Conservation (phyloP, 2,329 filamentous ascomycete genomes). For the Colletotrichum shisoi region DNA sequence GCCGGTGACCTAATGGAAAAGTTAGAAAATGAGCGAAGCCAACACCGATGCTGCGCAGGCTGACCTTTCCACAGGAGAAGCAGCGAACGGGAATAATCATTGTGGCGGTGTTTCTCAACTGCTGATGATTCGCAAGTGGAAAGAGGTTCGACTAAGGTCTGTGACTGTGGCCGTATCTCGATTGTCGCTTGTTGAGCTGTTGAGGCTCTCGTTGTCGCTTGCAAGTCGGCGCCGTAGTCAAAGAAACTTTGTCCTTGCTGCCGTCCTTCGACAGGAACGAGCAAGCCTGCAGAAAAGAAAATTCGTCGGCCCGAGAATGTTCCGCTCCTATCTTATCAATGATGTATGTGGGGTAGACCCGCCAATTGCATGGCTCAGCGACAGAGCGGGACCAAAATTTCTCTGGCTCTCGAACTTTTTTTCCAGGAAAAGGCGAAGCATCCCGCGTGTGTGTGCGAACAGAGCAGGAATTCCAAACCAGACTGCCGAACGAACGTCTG, state of each 20-base stretch:
- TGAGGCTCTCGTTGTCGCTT: conserved; percentile 9
- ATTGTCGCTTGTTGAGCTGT: conserved; percentile 4
- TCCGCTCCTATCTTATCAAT: conserved; percentile 40
- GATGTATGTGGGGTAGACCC: conserved; percentile 22
- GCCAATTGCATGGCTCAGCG: conserved; percentile 36
- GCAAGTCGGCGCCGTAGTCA: conserved; percentile 24
- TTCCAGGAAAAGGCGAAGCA: conserved; percentile 26
- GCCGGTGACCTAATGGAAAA: conserved; percentile 77
- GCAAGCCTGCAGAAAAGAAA: conserved; percentile 27
- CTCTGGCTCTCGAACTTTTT: conserved; percentile 40
- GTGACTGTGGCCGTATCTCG: background rate
- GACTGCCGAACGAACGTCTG: conserved; percentile 24
- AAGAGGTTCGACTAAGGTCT: background rate
- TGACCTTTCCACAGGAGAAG: conserved; percentile 98
- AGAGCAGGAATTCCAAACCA: conserved; percentile 33
- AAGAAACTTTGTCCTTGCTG: conserved; percentile 24
- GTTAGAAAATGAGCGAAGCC: conserved; percentile 44
- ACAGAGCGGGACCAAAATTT: conserved; percentile 40
- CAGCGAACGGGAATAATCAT: conserved; percentile 99
- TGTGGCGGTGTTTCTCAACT: conserved; percentile 49
- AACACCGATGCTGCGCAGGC: conserved; percentile 38
- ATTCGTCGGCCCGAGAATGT: conserved; percentile 34
- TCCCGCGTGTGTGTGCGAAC: conserved; percentile 23
- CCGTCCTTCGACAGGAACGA: background rate
- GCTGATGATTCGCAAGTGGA: background rate